These are phyloP conservation scores for Vitis hybrid DNA, from an alignment of 177 flowering plant species.

Conservation along the genomic window DNA sequence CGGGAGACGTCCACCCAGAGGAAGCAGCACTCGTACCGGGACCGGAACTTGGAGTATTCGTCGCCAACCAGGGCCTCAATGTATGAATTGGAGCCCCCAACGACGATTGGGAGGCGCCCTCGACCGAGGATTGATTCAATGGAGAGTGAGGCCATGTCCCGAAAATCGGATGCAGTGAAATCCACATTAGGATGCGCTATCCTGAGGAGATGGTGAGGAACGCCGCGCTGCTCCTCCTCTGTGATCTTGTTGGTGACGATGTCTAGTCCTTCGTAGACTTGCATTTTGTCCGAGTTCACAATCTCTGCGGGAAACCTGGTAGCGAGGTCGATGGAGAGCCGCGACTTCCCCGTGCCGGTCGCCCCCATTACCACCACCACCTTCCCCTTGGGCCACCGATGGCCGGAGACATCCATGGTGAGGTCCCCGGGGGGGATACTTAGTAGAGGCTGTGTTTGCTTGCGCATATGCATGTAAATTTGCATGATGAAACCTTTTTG, in stretches of 20 bases:
- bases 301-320: constrained; percentile 42
- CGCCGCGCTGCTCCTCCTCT: constrained; percentile 37
- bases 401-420: constrained; percentile 14
- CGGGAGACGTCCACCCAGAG: constrained; percentile 63
- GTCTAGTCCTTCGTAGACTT: constrained; percentile 46
- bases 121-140: constrained; percentile 31
- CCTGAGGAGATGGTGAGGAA: constrained; percentile 54
- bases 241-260: constrained; percentile 52
- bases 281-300: constrained; percentile 57
- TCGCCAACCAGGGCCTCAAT: constrained; percentile 45
- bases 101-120: constrained; percentile 50
- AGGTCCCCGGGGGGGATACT: constrained; percentile 14
- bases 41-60: constrained; percentile 18
- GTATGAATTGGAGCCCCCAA: constrained; percentile 69
- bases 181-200: constrained; percentile 27
- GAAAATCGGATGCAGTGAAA: constrained; percentile 34
- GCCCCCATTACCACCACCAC: constrained; percentile 53
- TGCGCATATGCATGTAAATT: constrained; percentile 22
- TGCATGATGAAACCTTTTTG: constrained; percentile 11
- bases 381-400: constrained; percentile 27
- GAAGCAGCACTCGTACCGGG: constrained; percentile 46
- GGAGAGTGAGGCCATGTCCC: constrained; percentile 21
- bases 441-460: constrained; percentile 16
- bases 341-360: constrained; percentile 59
- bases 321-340: constrained; percentile 53